Base-by-base conservation (phyloP, 2,329 filamentous ascomycete genomes). In the Neonectria ditissima region DNA sequence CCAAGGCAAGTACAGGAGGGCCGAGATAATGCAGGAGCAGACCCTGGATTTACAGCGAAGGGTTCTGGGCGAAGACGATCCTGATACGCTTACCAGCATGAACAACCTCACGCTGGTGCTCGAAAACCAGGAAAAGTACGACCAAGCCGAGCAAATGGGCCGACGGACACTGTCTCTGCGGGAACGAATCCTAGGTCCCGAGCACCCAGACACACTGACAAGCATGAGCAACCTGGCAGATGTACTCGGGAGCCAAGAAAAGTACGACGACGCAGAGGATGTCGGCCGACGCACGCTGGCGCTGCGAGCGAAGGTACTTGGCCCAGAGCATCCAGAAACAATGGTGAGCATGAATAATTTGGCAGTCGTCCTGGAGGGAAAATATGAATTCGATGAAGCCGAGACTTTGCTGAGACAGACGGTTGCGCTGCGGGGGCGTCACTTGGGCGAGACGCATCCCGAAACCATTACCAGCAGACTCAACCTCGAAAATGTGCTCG, bases 281-380 rank as follows among this genome's bases (percentile, higher is more conserved):
- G 24, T 57, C 6, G 14, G 22, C 5, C 53, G 39, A 9, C 39
- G 47, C 2, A 26, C 22, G 7, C 7, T 56, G 10, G 22, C 24
- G 5, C 8, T 34, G 4, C 30, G 44, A 11, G 30, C 32, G 16
- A 24, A 16, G 20, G 13, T 39, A 2, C 13, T 50, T 2, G 44
- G 44, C 10, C 22, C 5, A 16, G 54, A 57, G 10, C 44, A 57
- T n/a, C 44, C 54, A 5, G 34, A 39, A 8, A 50, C 30, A 13
- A 30, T 57, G n/a, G 30, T 18, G 5, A 57, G 43, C 10, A 41
- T 57, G 43, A 48, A 39, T 10, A 44, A 39, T 9, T 32, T 57
- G 0, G 54, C 30, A 39, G 16, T 48, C 9, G 24, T n/a, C 10
- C 32, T 57, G 3, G 28, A 39, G 7, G 18, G 10, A 10, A 20